Evolutionary conservation across 495 filamentous ascomycete species (phyloP).

Genomic region (Cercophora samala): DNA sequence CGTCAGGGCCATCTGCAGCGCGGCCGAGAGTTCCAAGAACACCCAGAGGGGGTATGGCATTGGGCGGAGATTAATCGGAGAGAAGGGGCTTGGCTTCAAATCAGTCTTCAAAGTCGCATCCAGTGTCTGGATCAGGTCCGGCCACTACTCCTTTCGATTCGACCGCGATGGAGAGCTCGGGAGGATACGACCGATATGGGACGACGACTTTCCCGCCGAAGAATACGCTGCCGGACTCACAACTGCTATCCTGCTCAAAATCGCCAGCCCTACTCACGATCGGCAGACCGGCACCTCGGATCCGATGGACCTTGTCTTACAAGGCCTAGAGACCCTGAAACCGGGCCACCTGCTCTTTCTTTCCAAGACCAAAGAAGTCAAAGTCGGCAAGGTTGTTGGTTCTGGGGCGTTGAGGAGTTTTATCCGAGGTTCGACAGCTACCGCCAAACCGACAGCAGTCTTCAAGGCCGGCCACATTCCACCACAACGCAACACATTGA

Average conservation of each 20-base stretch:
- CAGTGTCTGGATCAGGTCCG: not conserved
- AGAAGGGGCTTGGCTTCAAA: constrained; percentile 6
- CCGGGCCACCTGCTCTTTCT: not conserved
- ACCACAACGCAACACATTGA: not conserved
- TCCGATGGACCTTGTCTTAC: not conserved
- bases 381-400: not conserved
- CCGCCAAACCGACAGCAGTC: not conserved
- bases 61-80: not conserved
- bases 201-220: not conserved
- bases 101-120: not conserved
- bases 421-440: not conserved
- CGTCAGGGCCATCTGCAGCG: constrained; percentile 5
- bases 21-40: not conserved
- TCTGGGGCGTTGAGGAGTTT: not conserved
- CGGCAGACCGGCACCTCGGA: not conserved
- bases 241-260: not conserved
- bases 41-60: not conserved
- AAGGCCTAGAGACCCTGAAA: not conserved
- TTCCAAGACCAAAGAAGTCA: not conserved
- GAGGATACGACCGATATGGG: not conserved
- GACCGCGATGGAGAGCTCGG: not conserved
- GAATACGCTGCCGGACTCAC: not conserved
- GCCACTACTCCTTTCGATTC: constrained; percentile 2
- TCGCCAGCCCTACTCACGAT: not conserved
- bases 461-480: not conserved